These are phyloP conservation scores for Backusella mclennaniae DNA, from an alignment of 192 early-diverging fungal species.

Conservation along the genomic window DNA sequence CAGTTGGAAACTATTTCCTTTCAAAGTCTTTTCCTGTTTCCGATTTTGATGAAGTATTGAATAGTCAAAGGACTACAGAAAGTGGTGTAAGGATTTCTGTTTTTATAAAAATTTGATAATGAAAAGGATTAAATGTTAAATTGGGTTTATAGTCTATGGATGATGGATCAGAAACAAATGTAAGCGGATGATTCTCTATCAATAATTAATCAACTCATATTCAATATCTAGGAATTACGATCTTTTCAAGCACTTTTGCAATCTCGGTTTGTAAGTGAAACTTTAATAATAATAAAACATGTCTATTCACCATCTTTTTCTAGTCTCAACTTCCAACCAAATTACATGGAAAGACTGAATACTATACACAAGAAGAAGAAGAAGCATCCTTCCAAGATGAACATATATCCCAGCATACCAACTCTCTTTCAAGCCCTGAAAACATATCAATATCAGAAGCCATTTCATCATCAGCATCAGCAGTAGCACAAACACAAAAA, in stretches of 20 bases:
- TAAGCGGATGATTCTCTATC: neutral
- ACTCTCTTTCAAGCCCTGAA: neutral
- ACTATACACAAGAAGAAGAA: neutral
- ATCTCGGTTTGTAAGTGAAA: neutral
- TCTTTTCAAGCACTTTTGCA: neutral
- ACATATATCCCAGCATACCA: neutral
- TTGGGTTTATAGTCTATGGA: neutral
- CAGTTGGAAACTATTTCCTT: neutral
- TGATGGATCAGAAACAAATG: neutral
- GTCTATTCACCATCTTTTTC: neutral
- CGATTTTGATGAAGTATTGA: neutral
- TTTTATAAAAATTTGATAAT: neutral
- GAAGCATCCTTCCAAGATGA: neutral
- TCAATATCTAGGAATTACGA: neutral
- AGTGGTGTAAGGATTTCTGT: neutral
- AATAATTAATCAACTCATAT: neutral
- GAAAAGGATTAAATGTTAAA: neutral
- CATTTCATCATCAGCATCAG: neutral
- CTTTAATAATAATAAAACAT: too few species aligned
- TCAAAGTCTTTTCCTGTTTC: neutral
- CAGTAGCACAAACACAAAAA: neutral
- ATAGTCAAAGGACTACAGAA: neutral
- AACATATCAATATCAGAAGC: conserved; percentile 1
- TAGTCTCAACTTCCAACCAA: neutral
- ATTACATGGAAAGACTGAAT: neutral